Evolutionary conservation across 441 rosid genomes (phyloP).

Genomic region (Jatropha multifida): DNA sequence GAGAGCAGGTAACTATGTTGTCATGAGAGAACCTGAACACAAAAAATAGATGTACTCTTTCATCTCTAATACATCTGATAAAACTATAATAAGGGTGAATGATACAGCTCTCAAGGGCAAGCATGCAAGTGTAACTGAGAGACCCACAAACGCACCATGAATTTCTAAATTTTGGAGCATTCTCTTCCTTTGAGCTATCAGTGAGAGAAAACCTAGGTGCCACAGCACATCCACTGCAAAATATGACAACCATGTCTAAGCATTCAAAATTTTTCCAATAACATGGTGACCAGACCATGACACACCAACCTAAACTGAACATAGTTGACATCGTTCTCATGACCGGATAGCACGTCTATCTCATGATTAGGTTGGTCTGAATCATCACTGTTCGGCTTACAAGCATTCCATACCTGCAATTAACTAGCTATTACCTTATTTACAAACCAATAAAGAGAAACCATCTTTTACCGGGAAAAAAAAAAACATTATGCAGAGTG

Average conservation of each 20-base stretch:
- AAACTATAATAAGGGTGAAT: constrained; percentile 12
- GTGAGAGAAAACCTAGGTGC: constrained; percentile 69
- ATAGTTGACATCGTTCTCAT: constrained; percentile 98
- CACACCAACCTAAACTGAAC: constrained; percentile 88
- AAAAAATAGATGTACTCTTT: constrained; percentile 5
- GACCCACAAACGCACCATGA: constrained; percentile 56
- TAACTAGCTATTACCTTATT: constrained; percentile 10
- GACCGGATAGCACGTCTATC: constrained; percentile 90
- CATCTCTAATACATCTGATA: neutral
- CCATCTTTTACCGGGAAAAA: neutral
- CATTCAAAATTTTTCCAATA: neutral
- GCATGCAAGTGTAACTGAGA: constrained; percentile 16
- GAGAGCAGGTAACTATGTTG: constrained; percentile 98
- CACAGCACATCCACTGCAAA: constrained; percentile 91
- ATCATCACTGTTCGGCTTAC: constrained; percentile 64
- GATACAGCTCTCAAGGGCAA: neutral
- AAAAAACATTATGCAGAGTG: neutral
- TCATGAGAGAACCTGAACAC: constrained; percentile 86
- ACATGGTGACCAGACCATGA: constrained; percentile 12
- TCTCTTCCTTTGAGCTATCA: constrained; percentile 80
- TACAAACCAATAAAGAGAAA: neutral
- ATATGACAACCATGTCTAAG: constrained; percentile 25
- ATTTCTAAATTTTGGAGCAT: constrained; percentile 81
- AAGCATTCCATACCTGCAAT: constrained; percentile 94
- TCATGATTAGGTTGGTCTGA: constrained; percentile 88